These are phyloP conservation scores for Chaetoscypha palmicola DNA, from an alignment of 2,329 filamentous ascomycete genomes.

Conservation along the genomic window DNA sequence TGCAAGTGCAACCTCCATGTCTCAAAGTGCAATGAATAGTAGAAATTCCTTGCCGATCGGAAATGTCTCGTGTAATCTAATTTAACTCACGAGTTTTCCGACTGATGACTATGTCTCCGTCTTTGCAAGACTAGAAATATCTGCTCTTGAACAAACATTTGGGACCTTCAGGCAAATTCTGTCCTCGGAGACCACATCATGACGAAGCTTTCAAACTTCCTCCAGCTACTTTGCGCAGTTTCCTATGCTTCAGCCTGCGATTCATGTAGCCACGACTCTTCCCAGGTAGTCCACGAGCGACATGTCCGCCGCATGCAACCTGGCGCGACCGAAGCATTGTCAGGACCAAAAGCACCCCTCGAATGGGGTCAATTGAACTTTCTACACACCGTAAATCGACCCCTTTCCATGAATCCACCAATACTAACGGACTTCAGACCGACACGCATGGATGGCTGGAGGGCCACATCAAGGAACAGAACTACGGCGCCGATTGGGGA, in stretches of 20 bases:
- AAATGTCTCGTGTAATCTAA: too few species aligned
- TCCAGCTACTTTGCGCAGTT: too few species aligned
- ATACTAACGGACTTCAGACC: conserved; percentile 8
- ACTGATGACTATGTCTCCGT: too few species aligned
- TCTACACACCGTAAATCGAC: background rate
- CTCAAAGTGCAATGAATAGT: too few species aligned
- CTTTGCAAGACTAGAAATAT: too few species aligned
- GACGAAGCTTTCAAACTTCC: too few species aligned
- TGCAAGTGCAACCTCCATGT: too few species aligned
- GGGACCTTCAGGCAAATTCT: too few species aligned
- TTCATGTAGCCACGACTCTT: conserved; percentile 36
- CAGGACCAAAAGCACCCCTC: conserved; percentile 34
- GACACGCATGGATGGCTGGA: conserved; percentile 66
- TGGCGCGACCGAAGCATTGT: conserved; percentile 36
- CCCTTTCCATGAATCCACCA: background rate
- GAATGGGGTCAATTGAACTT: conserved; percentile 24
- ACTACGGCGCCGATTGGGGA: conserved; percentile 92
- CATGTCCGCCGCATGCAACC: conserved; percentile 44
- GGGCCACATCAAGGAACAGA: conserved; percentile 81
- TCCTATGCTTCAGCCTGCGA: conserved; percentile 36
- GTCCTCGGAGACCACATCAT: too few species aligned
- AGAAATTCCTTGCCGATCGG: too few species aligned
- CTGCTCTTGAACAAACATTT: too few species aligned
- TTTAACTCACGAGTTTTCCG: too few species aligned
- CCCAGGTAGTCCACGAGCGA: conserved; percentile 38